These are phyloP conservation scores for Persicaria maculosa DNA, from an alignment of 148 eudicot species.

Conservation along the genomic window DNA sequence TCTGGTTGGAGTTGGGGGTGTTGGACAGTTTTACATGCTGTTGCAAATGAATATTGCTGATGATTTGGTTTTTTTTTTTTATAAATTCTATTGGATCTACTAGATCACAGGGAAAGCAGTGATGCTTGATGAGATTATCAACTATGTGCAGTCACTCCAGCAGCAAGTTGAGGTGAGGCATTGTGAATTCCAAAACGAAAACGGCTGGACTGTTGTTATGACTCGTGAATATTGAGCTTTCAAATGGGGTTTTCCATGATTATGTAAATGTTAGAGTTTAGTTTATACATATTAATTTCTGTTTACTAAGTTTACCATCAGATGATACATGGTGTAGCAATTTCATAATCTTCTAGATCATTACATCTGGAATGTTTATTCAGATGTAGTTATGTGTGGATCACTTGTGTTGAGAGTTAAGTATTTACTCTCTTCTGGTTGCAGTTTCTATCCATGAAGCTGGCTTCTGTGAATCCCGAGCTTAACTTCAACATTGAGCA, in stretches of 20 bases:
- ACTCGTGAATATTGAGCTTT: neutral
- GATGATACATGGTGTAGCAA: neutral
- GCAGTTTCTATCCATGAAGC: slow-evolving; percentile 98
- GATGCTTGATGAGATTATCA: slow-evolving; percentile 96
- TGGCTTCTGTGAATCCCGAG: slow-evolving; percentile 94
- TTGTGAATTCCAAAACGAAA: neutral
- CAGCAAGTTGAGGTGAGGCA: slow-evolving; percentile 90
- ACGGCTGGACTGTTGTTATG: neutral
- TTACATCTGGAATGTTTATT: neutral
- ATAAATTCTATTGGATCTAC: neutral
- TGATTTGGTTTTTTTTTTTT: neutral
- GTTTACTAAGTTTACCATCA: neutral
- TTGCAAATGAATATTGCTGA: neutral
- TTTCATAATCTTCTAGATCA: neutral
- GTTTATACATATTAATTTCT: neutral
- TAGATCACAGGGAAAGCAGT: slow-evolving; percentile 96
- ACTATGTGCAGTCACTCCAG: slow-evolving; percentile 90
- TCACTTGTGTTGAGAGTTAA: neutral
- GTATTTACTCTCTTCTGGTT: slow-evolving; percentile 12
- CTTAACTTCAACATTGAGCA: slow-evolving; percentile 64
- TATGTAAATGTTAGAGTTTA: neutral
- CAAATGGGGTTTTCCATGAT: neutral
- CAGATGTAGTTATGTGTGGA: neutral
- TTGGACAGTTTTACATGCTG: neutral
- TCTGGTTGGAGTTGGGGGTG: neutral